Base-by-base conservation (phyloP, 768 basidiomycete species). In the Suillus subalutaceus region DNA sequence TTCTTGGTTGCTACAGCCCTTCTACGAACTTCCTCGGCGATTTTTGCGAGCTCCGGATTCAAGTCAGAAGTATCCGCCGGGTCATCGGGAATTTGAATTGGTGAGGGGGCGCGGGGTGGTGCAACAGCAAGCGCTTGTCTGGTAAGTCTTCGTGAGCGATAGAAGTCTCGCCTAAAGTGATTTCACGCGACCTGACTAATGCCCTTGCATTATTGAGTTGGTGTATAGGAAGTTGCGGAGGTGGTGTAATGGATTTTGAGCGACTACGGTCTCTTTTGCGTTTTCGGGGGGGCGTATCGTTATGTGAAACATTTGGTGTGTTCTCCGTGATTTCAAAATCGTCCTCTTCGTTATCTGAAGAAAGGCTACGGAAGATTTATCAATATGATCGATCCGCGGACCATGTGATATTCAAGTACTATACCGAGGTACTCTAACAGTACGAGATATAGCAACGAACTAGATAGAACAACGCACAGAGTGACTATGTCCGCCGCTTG, bases 231-330 rank as follows among this genome's bases (percentile, higher is more conserved):
- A 93, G 75, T 43, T 80, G 81, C 0, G 92, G 92, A 6, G 92
- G 92, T 2, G 92, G 92, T 0, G 92, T 94, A 46, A 93, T 84
- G 4, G 92, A 94, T 30, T 82, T 79, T 38, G 90, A 92, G 46
- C 88, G 87, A 73, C 86, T 88, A 55, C 88, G 83, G 48, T 78
- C 71, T 46, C 82, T 78, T 64, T 82, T 79, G 65, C 84, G 82
- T 67, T 83, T 84, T 37, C 78, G 77, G 63, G 80, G 80, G 2
- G 73, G 71, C 20, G 63, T 9, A 9, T 63, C 65, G 26, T 50
- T 64, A 15, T 41, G 26, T 16, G 71, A 46, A 5, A 59, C 57
- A 4, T 52, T 69, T 63, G 77, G 15, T 74, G 67, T 38, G 79
- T 73, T 69, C 32, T 85, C 80, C 23, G 85, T 64, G 16, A 80